Percentiles rank a stretch among this genome's conserved stretches.
phyloP scores from a whole-genome alignment of 2,329 filamentous ascomycete genomes.

The Xylaria sp. region DNA sequence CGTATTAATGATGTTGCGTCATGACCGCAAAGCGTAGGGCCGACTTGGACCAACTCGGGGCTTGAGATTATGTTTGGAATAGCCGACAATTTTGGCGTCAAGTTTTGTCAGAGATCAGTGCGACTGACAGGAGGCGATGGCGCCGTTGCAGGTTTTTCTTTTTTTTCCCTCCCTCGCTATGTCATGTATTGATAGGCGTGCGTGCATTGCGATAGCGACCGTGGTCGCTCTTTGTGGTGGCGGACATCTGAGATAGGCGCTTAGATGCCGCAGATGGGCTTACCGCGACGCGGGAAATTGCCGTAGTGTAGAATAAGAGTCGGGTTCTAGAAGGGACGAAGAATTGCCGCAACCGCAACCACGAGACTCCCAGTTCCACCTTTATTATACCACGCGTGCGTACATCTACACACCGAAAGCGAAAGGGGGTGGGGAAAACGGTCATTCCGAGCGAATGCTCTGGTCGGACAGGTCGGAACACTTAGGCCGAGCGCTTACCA shows the following conservation, averaged over 20 bases:
- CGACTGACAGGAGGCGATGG: background rate
- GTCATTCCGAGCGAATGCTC: constrained; percentile 39
- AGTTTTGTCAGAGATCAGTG: too few species aligned
- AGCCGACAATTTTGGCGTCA: background rate
- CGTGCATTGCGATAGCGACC: background rate
- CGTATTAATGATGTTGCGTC: background rate
- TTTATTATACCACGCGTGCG: background rate
- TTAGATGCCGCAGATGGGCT: constrained; percentile 2
- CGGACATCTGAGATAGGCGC: background rate
- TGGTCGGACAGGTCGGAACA: constrained; percentile 22
- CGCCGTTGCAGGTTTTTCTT: too few species aligned
- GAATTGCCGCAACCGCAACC: constrained; percentile 12
- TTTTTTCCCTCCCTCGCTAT: too few species aligned
- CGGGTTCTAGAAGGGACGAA: constrained; percentile 26
- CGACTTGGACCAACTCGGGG: too few species aligned
- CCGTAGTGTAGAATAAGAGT: constrained; percentile 5
- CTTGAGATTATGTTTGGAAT: background rate
- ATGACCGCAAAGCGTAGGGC: background rate
- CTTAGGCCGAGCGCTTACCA: constrained; percentile 30
- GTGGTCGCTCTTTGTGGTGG: background rate
- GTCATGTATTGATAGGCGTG: background rate
- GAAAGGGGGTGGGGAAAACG: constrained; percentile 34
- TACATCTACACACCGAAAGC: constrained; percentile 14
- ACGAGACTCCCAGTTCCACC: constrained; percentile 8
- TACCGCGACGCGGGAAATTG: background rate